phyloP scores from a whole-genome alignment of 2,329 filamentous ascomycete genomes.

The Paraphaeosphaeria minitans region DNA sequence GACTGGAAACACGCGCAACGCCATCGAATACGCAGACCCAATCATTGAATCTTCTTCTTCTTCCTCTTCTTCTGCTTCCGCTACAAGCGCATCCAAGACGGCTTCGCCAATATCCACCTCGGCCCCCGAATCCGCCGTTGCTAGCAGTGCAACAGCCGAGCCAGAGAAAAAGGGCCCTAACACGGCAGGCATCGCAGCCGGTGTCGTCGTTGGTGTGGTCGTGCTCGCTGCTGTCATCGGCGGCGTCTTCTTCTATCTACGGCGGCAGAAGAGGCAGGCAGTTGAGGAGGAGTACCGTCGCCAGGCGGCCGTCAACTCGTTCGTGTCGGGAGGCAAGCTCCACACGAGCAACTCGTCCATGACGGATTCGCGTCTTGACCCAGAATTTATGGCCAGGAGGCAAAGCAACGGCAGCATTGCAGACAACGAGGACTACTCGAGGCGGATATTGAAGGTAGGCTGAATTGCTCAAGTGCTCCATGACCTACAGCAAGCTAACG shows the following conservation, averaged over 20 bases:
- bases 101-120: slow-evolving; percentile 18
- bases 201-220: slow-evolving; percentile 83
- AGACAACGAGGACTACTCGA: slow-evolving; percentile 95
- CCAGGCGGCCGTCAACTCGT: slow-evolving; percentile 78
- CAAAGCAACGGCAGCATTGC: slow-evolving; percentile 95
- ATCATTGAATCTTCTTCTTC: slow-evolving; percentile 7
- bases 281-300: slow-evolving; percentile 85
- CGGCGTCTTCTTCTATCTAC: slow-evolving; percentile 74
- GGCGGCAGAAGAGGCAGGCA: slow-evolving; percentile 74
- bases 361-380: slow-evolving; percentile 84
- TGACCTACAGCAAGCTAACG: slow-evolving; percentile 15
- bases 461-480: neutral
- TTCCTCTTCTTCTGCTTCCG: slow-evolving; percentile 25
- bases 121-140: slow-evolving; percentile 22
- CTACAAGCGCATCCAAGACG: slow-evolving; percentile 18
- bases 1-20: slow-evolving; percentile 53
- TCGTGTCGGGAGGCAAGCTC: slow-evolving; percentile 64
- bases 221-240: slow-evolving; percentile 69
- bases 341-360: slow-evolving; percentile 71
- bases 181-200: slow-evolving; percentile 83
- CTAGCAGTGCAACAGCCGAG: slow-evolving; percentile 48
- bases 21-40: slow-evolving; percentile 43
- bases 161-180: slow-evolving; percentile 58
- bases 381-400: slow-evolving; percentile 78
- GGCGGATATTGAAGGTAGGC: slow-evolving; percentile 89